phyloP scores from a whole-genome alignment of 306 rosid genomes.

The Senna tora region DNA sequence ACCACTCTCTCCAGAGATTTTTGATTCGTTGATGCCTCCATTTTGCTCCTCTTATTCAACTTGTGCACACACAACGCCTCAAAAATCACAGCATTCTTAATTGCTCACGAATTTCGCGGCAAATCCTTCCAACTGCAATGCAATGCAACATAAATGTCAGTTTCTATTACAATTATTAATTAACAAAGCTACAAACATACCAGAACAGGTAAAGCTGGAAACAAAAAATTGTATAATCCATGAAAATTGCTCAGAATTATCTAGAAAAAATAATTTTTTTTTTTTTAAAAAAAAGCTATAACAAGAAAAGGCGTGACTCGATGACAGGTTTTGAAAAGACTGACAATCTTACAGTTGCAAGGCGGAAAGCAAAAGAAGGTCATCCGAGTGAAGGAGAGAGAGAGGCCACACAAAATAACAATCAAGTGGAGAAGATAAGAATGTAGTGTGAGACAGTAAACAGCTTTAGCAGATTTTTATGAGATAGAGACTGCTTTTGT shows the following conservation, averaged over 20 bases:
- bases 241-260: background rate
- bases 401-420: slow-evolving; percentile 13
- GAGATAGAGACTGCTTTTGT: background rate
- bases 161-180: slow-evolving; percentile 28
- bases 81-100: slow-evolving; percentile 38
- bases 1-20: slow-evolving; percentile 76
- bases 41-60: slow-evolving; percentile 23
- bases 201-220: slow-evolving; percentile 12
- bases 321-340: background rate
- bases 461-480: slow-evolving; percentile 18
- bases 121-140: slow-evolving; percentile 45
- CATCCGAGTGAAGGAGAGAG: background rate
- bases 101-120: slow-evolving; percentile 35
- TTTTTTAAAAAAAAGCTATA: background rate
- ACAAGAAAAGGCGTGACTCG: background rate
- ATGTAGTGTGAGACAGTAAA: slow-evolving; percentile 8
- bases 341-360: background rate
- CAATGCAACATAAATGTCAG: slow-evolving; percentile 38
- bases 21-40: slow-evolving; percentile 63
- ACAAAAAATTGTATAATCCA: background rate
- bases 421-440: slow-evolving; percentile 26
- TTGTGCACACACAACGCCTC: background rate
- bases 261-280: too few species aligned
- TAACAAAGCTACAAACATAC: background rate
- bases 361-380: slow-evolving; percentile 5